Base-by-base conservation (phyloP, 2,329 filamentous ascomycete genomes). In the Pseudocercospora fuligena region DNA sequence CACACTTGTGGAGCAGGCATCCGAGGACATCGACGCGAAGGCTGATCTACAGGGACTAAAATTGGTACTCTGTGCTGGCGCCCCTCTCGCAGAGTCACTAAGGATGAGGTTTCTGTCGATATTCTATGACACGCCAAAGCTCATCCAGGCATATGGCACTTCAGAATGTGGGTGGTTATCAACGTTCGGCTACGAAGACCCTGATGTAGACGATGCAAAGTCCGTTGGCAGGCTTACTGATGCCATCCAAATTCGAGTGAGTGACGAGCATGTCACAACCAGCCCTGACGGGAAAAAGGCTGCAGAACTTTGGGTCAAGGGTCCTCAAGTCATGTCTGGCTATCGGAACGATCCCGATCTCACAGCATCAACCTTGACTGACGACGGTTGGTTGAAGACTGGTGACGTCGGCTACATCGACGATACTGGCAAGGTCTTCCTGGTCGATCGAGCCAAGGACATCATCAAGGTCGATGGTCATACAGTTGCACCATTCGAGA, bases 301-400 rank as follows among this genome's bases (percentile, higher is more conserved):
- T 1, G 33, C 19, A 11, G 58, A 60, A 25, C 36, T 60, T 6
- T 29, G 36, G 23, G 12, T 60, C 58, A 60, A 25, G 29, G 58
- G 58, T 9, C 36, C 21, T 8, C 58, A 60, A 60, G 43, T 60
- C 36, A 60, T 47, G 36, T 25, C 58, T 23, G 58, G 31, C 23
- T 60, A 60, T 46, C 36, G 25, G 9, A 46, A 49, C 23, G 58
- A 47, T 46, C 23, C 36, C 25, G 58, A 54, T 14, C 19, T 54
- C 21, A 29, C 11, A 54, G 14, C 14, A 5, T 25, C 23, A 16
- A 14, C 49, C 14, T 54, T 54, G 21, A 54, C 14, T 27, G 23
- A 23, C 14, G 49, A 23, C 8, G 49, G 49, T 25, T 54, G 49
- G 49, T 16, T 62, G 60, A 94, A 92, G 81, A 98, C 95, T 0